Evolutionary conservation across 768 basidiomycete genomes (phyloP), one percentile per base, ranked within the genome.

Genomic region (Mycena metata): DNA sequence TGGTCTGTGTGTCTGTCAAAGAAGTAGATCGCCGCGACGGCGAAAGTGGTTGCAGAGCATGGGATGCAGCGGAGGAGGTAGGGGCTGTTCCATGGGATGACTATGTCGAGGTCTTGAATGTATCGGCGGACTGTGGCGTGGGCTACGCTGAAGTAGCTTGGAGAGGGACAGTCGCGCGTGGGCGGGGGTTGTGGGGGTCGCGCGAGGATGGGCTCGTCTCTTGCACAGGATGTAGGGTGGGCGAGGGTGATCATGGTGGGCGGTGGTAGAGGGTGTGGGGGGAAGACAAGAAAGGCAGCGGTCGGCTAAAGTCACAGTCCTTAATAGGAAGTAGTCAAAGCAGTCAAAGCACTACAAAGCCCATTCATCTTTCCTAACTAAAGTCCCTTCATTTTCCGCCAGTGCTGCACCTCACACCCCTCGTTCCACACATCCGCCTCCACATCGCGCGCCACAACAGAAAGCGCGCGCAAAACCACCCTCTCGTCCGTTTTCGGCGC

Each of bases 11-110:
- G 85, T 54, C 81, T 80, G 72, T 87, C 84, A 70, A 90, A 85
- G 15, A 91, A 86, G 12, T 84, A 83, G 67, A 91, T 85, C 3
- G 90, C 90, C 5, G 86, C 87, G 59, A 91, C 85, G 30, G 85
- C 83, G 67, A 89, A 84, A 63, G 90, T 76, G 64, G 83, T 73
- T 64, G 60, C 26, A 52, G 60, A 74, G 75, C 59, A 64, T 46
- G 59, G 62, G 39, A 39, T 39, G 10, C 39, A 10, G 39, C 9
- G 39, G 49, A 55, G 70, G 71, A 60, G 16, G 67, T 71, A 66
- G 13, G 60, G 60, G 69, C 67, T 55, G 54, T 70, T 51, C 74
- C 33, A 71, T 60, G 66, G 71, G 77, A 50, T 71, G 64, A 41
- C 10, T 58, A 39, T 2, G 51, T 79, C 30, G 83, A 84, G 67